Conservation (phyloP, 805 yeast genomes). For the Wickerhamomyces rabaulensis region DNA sequence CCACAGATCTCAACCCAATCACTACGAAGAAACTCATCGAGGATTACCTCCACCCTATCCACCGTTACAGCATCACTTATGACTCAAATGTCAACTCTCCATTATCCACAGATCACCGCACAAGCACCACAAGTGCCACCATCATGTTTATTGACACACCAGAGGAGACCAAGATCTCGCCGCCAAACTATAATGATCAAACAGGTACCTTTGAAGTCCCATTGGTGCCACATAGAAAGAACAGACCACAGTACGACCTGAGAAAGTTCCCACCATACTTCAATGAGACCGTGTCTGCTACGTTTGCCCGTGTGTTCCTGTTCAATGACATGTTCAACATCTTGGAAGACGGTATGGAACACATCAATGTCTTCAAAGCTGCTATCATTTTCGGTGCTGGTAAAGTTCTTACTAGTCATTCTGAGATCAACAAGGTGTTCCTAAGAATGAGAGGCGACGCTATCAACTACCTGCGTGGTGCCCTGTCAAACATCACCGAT, state of each 20-base stretch:
- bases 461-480: conserved; percentile 7
- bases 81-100: background rate
- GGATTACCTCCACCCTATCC: background rate
- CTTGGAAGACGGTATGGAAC: background rate
- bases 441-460: conserved; percentile 12
- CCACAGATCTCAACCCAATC: background rate
- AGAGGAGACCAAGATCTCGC: background rate
- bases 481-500: conserved; percentile 12
- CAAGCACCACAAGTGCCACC: background rate
- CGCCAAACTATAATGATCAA: background rate
- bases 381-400: conserved; percentile 14
- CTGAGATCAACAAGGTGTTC: conserved; percentile 6
- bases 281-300: conserved; percentile 14
- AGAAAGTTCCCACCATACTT: conserved; percentile 10
- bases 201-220: conserved; percentile 2
- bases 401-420: conserved; percentile 2
- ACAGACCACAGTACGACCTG: conserved; percentile 9
- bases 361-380: conserved; percentile 8
- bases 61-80: background rate
- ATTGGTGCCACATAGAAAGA: conserved; percentile 9
- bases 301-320: conserved; percentile 12
- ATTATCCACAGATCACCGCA: background rate
- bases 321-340: conserved; percentile 5
- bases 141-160: background rate
- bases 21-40: background rate